Evolutionary conservation across 306 rosid species (phyloP).

Genomic region (Dalbergia cultrata): DNA sequence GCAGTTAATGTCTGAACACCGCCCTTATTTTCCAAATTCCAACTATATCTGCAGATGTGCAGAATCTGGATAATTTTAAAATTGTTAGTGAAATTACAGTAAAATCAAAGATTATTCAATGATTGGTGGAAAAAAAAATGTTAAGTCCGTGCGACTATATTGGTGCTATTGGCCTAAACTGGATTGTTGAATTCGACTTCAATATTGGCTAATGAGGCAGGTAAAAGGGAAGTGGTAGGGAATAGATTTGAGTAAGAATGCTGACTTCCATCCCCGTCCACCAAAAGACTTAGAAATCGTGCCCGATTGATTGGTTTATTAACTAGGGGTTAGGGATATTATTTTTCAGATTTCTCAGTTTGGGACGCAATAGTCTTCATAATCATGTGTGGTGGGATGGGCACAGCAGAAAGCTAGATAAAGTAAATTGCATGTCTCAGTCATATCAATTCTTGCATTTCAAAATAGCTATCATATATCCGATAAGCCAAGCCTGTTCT

Average conservation of each 20-base stretch:
- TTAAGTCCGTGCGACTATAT: background rate
- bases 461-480: no score
- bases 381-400: background rate
- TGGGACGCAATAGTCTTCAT: background rate
- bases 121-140: background rate
- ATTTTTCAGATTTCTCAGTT: background rate
- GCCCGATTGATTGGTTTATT: background rate
- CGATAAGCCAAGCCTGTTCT: no score
- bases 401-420: background rate
- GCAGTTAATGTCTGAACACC: background rate
- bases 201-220: background rate
- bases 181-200: background rate
- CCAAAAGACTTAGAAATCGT: no score
- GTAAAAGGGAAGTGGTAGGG: constrained; percentile 5
- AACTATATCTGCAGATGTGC: no score
- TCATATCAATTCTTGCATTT: no score
- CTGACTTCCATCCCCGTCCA: background rate
- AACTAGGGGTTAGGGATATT: background rate
- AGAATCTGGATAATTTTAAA: background rate
- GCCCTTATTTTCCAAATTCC: background rate
- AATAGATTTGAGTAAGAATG: background rate
- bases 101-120: background rate
- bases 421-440: constrained; percentile 16
- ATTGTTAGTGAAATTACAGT: background rate
- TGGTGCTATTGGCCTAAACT: background rate